Evolutionary conservation across 768 basidiomycete species (phyloP).

Genomic region (Lenzites betulinus): DNA sequence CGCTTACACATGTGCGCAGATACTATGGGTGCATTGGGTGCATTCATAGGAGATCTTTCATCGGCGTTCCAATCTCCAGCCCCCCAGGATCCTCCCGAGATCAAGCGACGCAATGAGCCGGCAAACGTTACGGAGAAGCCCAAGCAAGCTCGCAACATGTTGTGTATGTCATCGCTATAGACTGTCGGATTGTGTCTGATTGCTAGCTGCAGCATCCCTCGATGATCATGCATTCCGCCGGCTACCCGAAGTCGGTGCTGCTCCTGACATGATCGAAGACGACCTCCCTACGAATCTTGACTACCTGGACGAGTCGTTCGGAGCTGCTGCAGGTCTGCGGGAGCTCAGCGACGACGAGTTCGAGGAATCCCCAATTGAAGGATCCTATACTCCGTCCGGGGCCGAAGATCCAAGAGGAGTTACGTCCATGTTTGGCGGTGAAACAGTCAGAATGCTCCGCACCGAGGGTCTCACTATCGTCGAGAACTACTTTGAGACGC

Average conservation of each 20-base stretch:
- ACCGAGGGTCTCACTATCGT: slow-evolving; percentile 62
- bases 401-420: slow-evolving; percentile 39
- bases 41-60: slow-evolving; percentile 55
- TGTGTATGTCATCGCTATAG: slow-evolving; percentile 25
- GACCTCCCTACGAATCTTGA: slow-evolving; percentile 89
- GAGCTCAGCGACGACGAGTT: slow-evolving; percentile 73
- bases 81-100: slow-evolving; percentile 4
- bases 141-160: slow-evolving; percentile 23
- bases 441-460: slow-evolving; percentile 80
- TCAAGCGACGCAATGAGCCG: slow-evolving; percentile 23
- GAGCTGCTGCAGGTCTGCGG: slow-evolving; percentile 72
- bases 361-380: slow-evolving; percentile 57
- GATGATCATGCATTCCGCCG: slow-evolving; percentile 82
- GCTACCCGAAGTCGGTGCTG: slow-evolving; percentile 73
- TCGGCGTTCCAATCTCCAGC: slow-evolving; percentile 42
- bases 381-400: slow-evolving; percentile 4
- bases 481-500: slow-evolving; percentile 72
- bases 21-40: slow-evolving; percentile 59
- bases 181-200: not conserved
- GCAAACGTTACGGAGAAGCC: slow-evolving; percentile 15
- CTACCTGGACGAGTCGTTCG: slow-evolving; percentile 84
- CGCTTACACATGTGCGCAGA: slow-evolving; percentile 78
- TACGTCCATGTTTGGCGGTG: slow-evolving; percentile 71
- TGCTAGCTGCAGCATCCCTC: slow-evolving; percentile 54
- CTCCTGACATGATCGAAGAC: slow-evolving; percentile 88